Base-by-base conservation (phyloP, 2,329 filamentous ascomycete genomes). In the Blumeria graminis region DNA sequence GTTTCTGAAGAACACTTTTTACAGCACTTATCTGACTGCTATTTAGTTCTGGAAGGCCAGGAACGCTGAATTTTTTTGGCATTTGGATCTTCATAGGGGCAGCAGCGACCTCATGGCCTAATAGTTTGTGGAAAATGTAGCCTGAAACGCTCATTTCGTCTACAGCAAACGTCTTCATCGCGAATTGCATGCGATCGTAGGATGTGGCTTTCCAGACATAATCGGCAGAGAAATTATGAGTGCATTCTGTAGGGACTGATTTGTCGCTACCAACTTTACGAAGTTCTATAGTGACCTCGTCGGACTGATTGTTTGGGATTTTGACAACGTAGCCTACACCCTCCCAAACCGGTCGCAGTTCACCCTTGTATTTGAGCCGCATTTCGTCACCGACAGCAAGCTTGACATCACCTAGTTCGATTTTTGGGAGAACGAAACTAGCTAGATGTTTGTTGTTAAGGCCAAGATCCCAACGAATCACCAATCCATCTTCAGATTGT, bases 131-230 rank as follows among this genome's bases (percentile, higher is more conserved):
- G 72, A 96, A 98, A 61, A 98, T 94, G 70, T 95, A 98, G 39
- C 92, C 92, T 22, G 92, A 96, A 46, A 98, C 90, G 65, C 89
- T 95, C 84, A 94, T 86, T 69, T 98, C 92, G 63, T 98, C 90
- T 48, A 96, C 81, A 6, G 92, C 92, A 67, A 98, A 98, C 0
- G 87, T 96, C 75, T 95, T 96, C 90, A 98, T 96, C 56, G 92
- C 93, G 62, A 89, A 80, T 69, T 98, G 92, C 92, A 98, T 98
- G 60, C 92, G 89, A 66, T 98, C 92, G 67, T 98, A 98, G 0
- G 90, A 96, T 0, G 93, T 98, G 13, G 93, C 92, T 68, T 98
- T 98, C 92, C 92, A 98, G 57, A 98, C 92, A 66, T 98, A 98
- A 68, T 98, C 92, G 61, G 90, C 92, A 14, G 88, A 94, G 70